Percentiles rank a stretch among this genome's conserved stretches.
Conservation (phyloP, 306 rosid genomes). For the barrel medic (Medicago truncatula) region MtrunA17r5.0-ANR NC_053043.1:45663001-45663500, state of each 20-base stretch:
- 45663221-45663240: constrained; percentile 71
- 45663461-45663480: constrained; percentile 94
- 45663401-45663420: constrained; percentile 61
- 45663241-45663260: constrained; percentile 77
- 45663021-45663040: no score
- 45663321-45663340: constrained; percentile 44
- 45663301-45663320: constrained; percentile 56
- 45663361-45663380: constrained; percentile 30
- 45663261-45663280: constrained; percentile 53
- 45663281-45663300: constrained; percentile 65
- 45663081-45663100: no score
- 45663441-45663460: constrained; percentile 67
- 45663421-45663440: constrained; percentile 80
- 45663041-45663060: no score
- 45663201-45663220: constrained; percentile 78
- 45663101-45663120: no score
- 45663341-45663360: constrained; percentile 32
- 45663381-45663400: constrained; percentile 48
- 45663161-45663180: no score
- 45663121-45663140: no score
- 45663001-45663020: constrained; percentile 19
- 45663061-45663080: no score
- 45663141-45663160: no score
- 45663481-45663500: constrained; percentile 99
- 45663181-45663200: constrained; percentile 58